Evolutionary conservation across 2,329 filamentous ascomycete species (phyloP), one percentile per base, ranked within the genome.

Genomic region (Diaporthe citri): DNA sequence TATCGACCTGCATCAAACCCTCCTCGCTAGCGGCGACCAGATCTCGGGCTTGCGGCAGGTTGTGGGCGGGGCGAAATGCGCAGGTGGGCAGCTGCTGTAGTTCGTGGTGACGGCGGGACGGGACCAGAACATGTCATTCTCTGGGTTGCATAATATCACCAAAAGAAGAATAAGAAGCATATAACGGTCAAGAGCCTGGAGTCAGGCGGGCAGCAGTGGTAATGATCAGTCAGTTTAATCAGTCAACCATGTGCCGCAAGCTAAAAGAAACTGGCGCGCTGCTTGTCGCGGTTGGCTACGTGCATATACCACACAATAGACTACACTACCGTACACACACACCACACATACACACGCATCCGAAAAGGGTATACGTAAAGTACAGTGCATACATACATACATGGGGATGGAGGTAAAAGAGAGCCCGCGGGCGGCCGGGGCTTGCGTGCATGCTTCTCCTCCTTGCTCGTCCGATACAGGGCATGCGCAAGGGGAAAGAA

Each of bases 361-460:
- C 13, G 7, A 25, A 56, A 34, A 46, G 5, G 36, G n/a, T 41
- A 59, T 62, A 43, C 34, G 5, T 22, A 31, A 28, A 31, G 51
- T 43, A 70, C 39, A 59, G 10, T 62, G 41, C 52, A 48, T 71
- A 31, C 55, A 43, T 71, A 25, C 28, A 48, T 59, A 46, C 25
- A 46, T 57, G 57, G 7, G n/a, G 13, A 25, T 28, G 28, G 20
- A 25, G 56, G 20, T 3, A 22, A 22, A 25, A 13, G 22, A 25
- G n/a, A 36, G 46, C 43, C 62, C 62, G 62, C 62, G 43, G 62
- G 46, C 62, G 22, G 46, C 62, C 43, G 62, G 51, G 62, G 25
- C 62, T 51, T 67, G 51, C 59, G 6, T 64, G 13, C 7, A 9
- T 17, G 3, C 48, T 25, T 31, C 13, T 25, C 25, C 36, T 41